Percentiles rank a stretch among this genome's conserved stretches.
These are phyloP conservation scores for Spathaspora gorwiae DNA, from an alignment of 805 yeast genomes.

Conservation along the genomic window DNA sequence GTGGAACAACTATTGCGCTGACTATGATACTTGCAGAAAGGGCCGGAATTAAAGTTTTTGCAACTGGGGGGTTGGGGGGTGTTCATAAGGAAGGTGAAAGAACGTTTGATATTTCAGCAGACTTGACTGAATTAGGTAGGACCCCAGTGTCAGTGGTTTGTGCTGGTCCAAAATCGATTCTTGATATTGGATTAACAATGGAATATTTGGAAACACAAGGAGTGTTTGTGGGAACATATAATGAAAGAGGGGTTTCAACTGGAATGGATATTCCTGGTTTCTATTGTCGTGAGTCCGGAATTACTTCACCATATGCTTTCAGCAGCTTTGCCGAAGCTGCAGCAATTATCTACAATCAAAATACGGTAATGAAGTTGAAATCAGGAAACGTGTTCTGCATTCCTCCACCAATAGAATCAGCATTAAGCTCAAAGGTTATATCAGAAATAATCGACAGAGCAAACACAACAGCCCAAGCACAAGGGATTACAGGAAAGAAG, in stretches of 20 bases:
- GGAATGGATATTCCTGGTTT: constrained; percentile 57
- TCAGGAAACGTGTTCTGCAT: constrained; percentile 78
- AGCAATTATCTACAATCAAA: constrained; percentile 43
- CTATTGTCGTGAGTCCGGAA: constrained; percentile 72
- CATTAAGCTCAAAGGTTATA: constrained; percentile 53
- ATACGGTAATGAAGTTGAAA: constrained; percentile 40
- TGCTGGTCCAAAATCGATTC: constrained; percentile 83
- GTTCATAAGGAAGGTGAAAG: constrained; percentile 75
- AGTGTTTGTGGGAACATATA: constrained; percentile 71
- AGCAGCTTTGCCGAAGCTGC: constrained; percentile 58
- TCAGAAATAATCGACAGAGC: constrained; percentile 56
- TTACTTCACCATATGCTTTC: constrained; percentile 64
- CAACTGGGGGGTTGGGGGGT: constrained; percentile 93
- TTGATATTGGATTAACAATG: constrained; percentile 76
- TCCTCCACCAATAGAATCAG: constrained; percentile 69
- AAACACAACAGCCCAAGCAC: constrained; percentile 45
- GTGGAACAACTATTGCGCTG: constrained; percentile 88
- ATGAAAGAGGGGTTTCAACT: constrained; percentile 23
- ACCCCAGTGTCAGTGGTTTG: constrained; percentile 90
- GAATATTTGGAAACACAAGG: constrained; percentile 91
- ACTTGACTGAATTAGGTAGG: constrained; percentile 74
- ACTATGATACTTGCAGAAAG: constrained; percentile 76
- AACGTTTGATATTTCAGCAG: constrained; percentile 82
- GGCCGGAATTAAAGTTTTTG: constrained; percentile 81
- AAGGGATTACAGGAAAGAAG: constrained; percentile 63